phyloP scores from a whole-genome alignment of 2,329 filamentous ascomycete species.

The Microthyrium microscopicum region DNA sequence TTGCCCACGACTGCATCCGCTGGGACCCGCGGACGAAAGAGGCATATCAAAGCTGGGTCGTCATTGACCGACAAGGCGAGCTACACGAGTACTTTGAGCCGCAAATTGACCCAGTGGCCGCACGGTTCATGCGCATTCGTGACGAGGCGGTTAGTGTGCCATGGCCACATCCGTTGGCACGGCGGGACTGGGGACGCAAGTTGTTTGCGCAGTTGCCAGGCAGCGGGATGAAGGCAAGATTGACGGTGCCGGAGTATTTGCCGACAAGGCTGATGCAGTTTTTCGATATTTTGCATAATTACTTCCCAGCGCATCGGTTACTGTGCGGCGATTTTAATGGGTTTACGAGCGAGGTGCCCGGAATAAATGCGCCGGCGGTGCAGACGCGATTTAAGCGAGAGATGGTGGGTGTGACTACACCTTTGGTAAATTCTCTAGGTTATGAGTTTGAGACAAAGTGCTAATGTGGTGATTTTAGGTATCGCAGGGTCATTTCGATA shows the following conservation, averaged over 20 bases:
- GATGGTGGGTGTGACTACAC: conserved; percentile 79
- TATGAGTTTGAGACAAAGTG: conserved; percentile 7
- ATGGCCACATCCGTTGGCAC: conserved; percentile 44
- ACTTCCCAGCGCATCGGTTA: conserved; percentile 80
- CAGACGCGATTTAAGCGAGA: conserved; percentile 80
- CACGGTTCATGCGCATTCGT: conserved; percentile 34
- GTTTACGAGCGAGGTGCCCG: conserved; percentile 66
- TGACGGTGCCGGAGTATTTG: conserved; percentile 79
- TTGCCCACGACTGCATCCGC: conserved; percentile 83
- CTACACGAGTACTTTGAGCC: conserved; percentile 89
- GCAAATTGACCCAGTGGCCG: conserved; percentile 42
- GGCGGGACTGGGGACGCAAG: conserved; percentile 38
- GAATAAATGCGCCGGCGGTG: conserved; percentile 85
- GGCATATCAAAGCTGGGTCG: conserved; percentile 73
- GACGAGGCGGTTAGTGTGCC: conserved; percentile 50
- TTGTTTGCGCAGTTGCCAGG: too few relatives aligned
- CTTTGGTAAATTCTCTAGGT: conserved; percentile 49
- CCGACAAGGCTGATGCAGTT: conserved; percentile 93
- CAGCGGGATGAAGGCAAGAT: conserved; percentile 29
- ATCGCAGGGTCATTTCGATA: conserved; percentile 97
- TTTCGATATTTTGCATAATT: conserved; percentile 74
- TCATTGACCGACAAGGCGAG: conserved; percentile 72
- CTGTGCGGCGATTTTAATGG: conserved; percentile 81
- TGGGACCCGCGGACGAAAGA: conserved; percentile 71
- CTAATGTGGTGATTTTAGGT: conserved; percentile 38